These are phyloP conservation scores for Pyrenula massariospora DNA, from an alignment of 495 filamentous ascomycete genomes.

Conservation along the genomic window DNA sequence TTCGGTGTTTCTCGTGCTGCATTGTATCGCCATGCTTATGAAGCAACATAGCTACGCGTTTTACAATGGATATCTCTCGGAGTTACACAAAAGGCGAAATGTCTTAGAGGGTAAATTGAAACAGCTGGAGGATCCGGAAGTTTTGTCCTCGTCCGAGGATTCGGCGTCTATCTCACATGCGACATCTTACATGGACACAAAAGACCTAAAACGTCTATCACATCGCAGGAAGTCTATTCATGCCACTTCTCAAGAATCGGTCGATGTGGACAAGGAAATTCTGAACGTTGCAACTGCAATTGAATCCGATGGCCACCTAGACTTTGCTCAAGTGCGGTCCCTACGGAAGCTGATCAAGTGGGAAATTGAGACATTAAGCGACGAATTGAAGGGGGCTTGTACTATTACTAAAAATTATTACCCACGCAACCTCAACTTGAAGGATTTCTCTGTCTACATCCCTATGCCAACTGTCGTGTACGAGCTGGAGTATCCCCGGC, in stretches of 20 bases:
- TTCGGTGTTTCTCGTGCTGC: constrained; percentile 59
- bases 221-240: constrained; percentile 30
- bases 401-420: constrained; percentile 31
- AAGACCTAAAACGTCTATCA: constrained; percentile 22
- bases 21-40: constrained; percentile 62
- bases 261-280: constrained; percentile 30
- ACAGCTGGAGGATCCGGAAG: constrained; percentile 24
- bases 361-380: constrained; percentile 49
- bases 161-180: constrained; percentile 19
- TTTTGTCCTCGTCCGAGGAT: constrained; percentile 15
- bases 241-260: constrained; percentile 9
- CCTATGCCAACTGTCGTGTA: constrained; percentile 65
- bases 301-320: constrained; percentile 41
- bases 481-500: constrained; percentile 65
- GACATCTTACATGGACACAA: constrained; percentile 24
- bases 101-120: constrained; percentile 30
- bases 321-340: constrained; percentile 43
- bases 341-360: constrained; percentile 46
- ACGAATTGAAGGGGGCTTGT: constrained; percentile 50
- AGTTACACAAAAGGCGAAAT: constrained; percentile 35
- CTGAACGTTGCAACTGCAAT: constrained; percentile 42
- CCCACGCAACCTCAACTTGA: constrained; percentile 53
- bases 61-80: constrained; percentile 64
- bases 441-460: constrained; percentile 59
- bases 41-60: constrained; percentile 69